phyloP scores from a whole-genome alignment of 1,284 basidiomycete genomes.

The Trichosporon ovoides region DNA sequence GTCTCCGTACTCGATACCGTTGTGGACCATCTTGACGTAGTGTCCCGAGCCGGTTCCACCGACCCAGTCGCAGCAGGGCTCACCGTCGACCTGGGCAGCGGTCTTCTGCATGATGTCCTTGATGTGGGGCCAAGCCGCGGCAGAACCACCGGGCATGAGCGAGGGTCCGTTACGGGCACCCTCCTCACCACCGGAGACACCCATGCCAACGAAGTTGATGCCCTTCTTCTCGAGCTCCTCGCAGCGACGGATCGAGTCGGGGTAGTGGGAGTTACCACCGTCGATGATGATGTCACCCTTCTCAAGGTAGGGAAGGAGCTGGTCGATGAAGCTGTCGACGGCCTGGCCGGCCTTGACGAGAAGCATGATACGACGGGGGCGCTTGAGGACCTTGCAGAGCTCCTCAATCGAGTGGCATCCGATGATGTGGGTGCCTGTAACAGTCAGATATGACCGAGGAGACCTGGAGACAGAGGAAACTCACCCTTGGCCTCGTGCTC shows the following conservation, averaged over 20 bases:
- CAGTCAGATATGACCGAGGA: background rate
- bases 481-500: conserved; percentile 94
- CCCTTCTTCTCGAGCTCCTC: conserved; percentile 92
- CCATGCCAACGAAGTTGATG: conserved; percentile 93
- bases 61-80: conserved; percentile 99
- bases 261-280: conserved; percentile 99
- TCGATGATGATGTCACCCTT: conserved; percentile 92
- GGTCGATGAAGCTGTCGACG: conserved; percentile 58
- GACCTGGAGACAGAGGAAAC: conserved; percentile 3
- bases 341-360: conserved; percentile 71
- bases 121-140: conserved; percentile 91
- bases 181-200: conserved; percentile 99
- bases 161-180: conserved; percentile 96
- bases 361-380: conserved; percentile 69
- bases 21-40: conserved; percentile 63
- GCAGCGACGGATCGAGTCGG: conserved; percentile 92
- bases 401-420: conserved; percentile 94
- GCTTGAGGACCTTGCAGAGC: conserved; percentile 58
- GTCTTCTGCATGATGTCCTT: conserved; percentile 99
- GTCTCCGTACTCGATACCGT: conserved; percentile 97
- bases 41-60: conserved; percentile 97
- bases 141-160: conserved; percentile 97
- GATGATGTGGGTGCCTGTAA: conserved; percentile 80
- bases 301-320: conserved; percentile 57
- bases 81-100: conserved; percentile 88